Conservation (phyloP, 495 filamentous ascomycete species). For the Daldinia vernicosa region DNA sequence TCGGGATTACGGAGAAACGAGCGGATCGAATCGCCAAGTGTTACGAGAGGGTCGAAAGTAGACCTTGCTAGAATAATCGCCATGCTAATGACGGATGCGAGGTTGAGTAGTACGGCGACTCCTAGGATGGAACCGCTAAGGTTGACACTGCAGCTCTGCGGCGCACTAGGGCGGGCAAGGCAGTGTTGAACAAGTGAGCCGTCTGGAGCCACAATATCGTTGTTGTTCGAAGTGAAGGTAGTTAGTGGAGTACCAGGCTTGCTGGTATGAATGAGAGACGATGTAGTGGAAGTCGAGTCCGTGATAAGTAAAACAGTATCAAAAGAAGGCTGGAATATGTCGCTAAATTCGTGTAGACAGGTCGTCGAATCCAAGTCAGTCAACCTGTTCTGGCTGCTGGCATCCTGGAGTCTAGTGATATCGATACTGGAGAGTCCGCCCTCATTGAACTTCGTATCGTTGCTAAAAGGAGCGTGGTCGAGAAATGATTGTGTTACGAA, state of each 20-base stretch:
- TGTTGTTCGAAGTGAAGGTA: conserved; percentile 29
- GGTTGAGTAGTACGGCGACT: conserved; percentile 52
- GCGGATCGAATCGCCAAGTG: conserved; percentile 56
- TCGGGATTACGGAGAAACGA: conserved; percentile 56
- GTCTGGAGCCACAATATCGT: conserved; percentile 36
- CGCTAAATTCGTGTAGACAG: conserved; percentile 35
- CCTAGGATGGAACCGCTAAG: conserved; percentile 54
- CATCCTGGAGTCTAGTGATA: conserved; percentile 48
- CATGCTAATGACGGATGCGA: conserved; percentile 49
- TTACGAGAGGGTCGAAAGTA: conserved; percentile 52
- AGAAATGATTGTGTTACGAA: conserved; percentile 51
- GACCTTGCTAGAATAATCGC: conserved; percentile 45
- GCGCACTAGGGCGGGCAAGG: conserved; percentile 44
- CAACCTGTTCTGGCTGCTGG: conserved; percentile 28
- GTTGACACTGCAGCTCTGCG: conserved; percentile 50
- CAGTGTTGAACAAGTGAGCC: conserved; percentile 45
- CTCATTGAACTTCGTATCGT: conserved; percentile 44
- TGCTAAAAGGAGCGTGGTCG: conserved; percentile 50
- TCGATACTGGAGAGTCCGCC: conserved; percentile 47
- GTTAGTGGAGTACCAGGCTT: conserved; percentile 30
- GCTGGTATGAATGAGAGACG: conserved; percentile 48
- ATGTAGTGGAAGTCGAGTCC: conserved; percentile 37
- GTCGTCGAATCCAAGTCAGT: conserved; percentile 20
- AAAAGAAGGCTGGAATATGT: conserved; percentile 46
- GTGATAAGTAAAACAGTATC: conserved; percentile 50